phyloP scores from a whole-genome alignment of 495 filamentous ascomycete genomes.

The Pyrenula massariospora region DNA sequence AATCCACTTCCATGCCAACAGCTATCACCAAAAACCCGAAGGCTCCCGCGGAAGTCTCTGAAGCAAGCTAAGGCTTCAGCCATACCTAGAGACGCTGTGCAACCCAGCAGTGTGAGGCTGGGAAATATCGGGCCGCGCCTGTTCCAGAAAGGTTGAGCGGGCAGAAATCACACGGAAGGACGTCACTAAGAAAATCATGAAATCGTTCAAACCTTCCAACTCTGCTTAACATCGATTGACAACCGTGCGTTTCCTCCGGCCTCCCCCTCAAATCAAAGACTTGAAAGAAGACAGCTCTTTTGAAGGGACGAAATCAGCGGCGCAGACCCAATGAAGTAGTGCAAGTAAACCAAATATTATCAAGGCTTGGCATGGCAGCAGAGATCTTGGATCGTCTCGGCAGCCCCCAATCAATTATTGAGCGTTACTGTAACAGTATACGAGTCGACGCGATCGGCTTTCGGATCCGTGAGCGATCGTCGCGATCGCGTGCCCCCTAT shows the following conservation, averaged over 20 bases:
- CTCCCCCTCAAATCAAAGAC: too few relatives aligned
- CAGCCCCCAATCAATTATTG: too few relatives aligned
- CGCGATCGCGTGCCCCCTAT: not conserved
- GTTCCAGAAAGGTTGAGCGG: too few relatives aligned
- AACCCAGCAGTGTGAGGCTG: not conserved
- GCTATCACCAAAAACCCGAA: not conserved
- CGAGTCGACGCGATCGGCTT: too few relatives aligned
- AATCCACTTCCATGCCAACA: not conserved
- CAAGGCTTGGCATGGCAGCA: not conserved
- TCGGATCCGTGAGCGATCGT: not conserved
- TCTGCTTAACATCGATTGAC: too few relatives aligned
- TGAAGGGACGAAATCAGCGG: not conserved
- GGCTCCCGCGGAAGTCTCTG: not conserved
- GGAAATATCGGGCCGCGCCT: not conserved
- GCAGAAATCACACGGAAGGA: too few relatives aligned
- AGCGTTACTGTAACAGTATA: too few relatives aligned
- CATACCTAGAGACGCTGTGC: not conserved
- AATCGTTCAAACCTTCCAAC: too few relatives aligned
- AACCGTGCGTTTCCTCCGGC: too few relatives aligned
- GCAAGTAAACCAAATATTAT: not conserved
- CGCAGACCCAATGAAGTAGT: not conserved
- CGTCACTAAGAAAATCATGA: too few relatives aligned
- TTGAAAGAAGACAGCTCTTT: too few relatives aligned
- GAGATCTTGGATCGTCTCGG: not conserved
- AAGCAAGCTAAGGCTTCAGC: not conserved